Evolutionary conservation across 495 filamentous ascomycete genomes (phyloP).

Genomic region (Geopyxis carbonaria): DNA sequence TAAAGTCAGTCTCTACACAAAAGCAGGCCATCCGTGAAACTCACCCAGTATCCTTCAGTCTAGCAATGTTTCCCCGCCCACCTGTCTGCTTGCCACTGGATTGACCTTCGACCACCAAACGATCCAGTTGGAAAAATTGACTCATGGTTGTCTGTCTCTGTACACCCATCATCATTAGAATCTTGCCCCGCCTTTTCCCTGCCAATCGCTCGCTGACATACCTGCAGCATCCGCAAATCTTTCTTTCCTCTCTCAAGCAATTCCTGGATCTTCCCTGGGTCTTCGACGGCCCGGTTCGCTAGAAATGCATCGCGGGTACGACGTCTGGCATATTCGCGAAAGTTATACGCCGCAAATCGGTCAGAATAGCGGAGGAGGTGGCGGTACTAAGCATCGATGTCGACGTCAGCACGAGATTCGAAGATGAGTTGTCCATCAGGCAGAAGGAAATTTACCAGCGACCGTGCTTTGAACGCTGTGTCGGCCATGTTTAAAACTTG

Average conservation of each 20-base stretch:
- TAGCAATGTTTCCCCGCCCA: conserved; percentile 47
- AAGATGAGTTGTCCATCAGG: neutral
- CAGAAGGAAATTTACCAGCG: neutral
- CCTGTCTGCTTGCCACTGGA: conserved; percentile 59
- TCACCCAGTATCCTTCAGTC: conserved; percentile 78
- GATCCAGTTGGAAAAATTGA: conserved; percentile 84
- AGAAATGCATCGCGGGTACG: conserved; percentile 78
- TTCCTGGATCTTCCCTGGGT: conserved; percentile 60
- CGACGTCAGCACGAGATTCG: neutral
- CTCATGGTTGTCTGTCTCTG: conserved; percentile 91
- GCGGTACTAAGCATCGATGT: conserved; percentile 49
- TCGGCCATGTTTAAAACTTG: conserved; percentile 8
- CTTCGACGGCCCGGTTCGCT: conserved; percentile 53
- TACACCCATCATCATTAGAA: conserved; percentile 8
- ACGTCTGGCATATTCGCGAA: conserved; percentile 86
- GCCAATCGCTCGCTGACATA: conserved; percentile 30
- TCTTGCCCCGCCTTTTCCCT: neutral
- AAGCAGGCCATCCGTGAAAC: no score
- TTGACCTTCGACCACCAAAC: conserved; percentile 74
- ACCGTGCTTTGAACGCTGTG: conserved; percentile 2
- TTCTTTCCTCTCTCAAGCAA: conserved; percentile 75
- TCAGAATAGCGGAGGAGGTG: conserved; percentile 72
- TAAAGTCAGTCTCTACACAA: no score
- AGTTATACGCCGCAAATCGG: conserved; percentile 89
- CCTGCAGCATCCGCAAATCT: conserved; percentile 83